Evolutionary conservation across 208 protist genomes (phyloP), one percentile per base, ranked within the genome.

Genomic region (Strigomonas culicis): DNA sequence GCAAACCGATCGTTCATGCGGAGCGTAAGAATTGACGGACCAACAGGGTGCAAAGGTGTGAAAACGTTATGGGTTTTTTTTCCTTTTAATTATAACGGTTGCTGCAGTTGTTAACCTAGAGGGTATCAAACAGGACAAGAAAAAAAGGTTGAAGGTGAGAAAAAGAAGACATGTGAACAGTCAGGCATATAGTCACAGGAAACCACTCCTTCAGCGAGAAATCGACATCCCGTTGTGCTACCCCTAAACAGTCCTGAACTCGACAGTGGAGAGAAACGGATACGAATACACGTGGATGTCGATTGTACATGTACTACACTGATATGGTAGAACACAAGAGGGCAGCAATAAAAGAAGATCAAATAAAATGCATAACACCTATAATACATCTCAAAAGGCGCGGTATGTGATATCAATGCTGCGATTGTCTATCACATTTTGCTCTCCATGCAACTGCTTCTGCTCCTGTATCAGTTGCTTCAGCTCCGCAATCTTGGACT

Each of bases 401-500:
- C 89, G 83, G 64, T 90, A 91, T 7, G 76, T 78, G n/a, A 93
- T 84, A 32, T 78, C 77, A 57, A 95, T 93, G 11, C 25, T 31
- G 4, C 72, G 17, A 1, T 55, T n/a, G 4, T 87, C 78, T 22
- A 62, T 25, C 1, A 59, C 17, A n/a, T 60, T 63, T 0, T 49
- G 39, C 28, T 59, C 36, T 22, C 27, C 59, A 21, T 85, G 75
- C 27, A 34, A n/a, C 1, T 56, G 11, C 27, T 50, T 63, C 6
- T 70, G 63, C 27, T 68, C 55, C 28, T 63, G 32, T 43, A 93
- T 60, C 44, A 81, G 62, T 25, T 76, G 39, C 30, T 79, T 67
- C 2, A 93, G 64, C 24, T 85, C 44, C 6, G 39, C 25, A 17
- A 92, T 80, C 22, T 79, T 74, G 6, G 46, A 52, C 49, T 80